Percentiles rank a stretch among this genome's conserved stretches.
Evolutionary conservation across 2,329 filamentous ascomycete genomes (phyloP).

Genomic region (Xylariaceae sp.): DNA sequence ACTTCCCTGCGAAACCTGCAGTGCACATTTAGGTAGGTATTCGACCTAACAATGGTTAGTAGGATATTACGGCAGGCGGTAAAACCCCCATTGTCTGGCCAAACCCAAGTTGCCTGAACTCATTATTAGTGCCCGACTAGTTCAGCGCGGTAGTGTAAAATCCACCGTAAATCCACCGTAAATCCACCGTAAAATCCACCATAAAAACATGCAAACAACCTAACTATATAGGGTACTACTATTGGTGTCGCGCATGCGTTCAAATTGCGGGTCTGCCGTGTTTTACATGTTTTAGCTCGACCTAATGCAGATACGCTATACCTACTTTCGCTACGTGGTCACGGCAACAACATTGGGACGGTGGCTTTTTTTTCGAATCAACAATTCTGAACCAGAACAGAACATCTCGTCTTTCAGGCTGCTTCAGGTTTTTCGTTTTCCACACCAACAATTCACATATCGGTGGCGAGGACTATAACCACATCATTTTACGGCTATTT

Average conservation of each 20-base stretch:
- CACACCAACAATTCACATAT: too few species aligned
- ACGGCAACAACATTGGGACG: not conserved
- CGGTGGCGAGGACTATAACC: too few species aligned
- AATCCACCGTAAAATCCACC: not conserved
- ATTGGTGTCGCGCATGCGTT: not conserved
- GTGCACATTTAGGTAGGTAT: not conserved
- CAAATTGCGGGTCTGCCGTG: not conserved
- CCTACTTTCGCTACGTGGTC: not conserved
- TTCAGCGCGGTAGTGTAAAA: too few species aligned
- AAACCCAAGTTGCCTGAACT: too few species aligned
- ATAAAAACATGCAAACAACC: not conserved
- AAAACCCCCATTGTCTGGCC: too few species aligned
- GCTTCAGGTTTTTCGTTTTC: not conserved
- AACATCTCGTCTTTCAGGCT: not conserved
- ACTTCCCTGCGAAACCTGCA: not conserved
- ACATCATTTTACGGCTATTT: too few species aligned
- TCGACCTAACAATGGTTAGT: too few species aligned
- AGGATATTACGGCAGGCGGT: too few species aligned
- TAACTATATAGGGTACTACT: not conserved
- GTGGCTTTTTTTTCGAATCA: constrained; percentile 1
- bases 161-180: too few species aligned
- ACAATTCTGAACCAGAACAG: not conserved
- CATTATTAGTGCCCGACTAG: too few species aligned
- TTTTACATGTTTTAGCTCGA: not conserved
- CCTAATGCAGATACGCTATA: not conserved